A percentile compares a stretch with the other conserved stretches of the same genome.
These are phyloP conservation scores for Colletotrichum siamense DNA, from an alignment of 2,329 filamentous ascomycete genomes.

Conservation along the genomic window DNA sequence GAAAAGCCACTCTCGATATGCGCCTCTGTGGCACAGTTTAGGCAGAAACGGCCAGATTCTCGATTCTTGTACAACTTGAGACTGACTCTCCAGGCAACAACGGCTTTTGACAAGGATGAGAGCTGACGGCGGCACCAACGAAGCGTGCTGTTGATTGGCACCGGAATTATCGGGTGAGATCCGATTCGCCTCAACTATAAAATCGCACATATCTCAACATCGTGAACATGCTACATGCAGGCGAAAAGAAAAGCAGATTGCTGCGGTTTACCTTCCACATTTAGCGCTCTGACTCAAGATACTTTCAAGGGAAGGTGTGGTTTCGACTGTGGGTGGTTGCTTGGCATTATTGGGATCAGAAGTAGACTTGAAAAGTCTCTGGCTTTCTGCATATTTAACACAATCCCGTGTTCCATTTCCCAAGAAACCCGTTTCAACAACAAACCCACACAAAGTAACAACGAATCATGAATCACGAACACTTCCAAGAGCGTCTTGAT, in stretches of 20 bases:
- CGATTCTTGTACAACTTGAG: too few relatives aligned
- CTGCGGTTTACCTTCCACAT: background rate
- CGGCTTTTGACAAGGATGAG: background rate
- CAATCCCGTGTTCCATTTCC: background rate
- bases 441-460: background rate
- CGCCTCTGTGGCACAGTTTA: background rate
- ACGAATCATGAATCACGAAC: background rate
- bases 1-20: too few relatives aligned
- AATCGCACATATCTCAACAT: background rate
- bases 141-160: background rate
- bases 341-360: background rate
- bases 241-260: background rate
- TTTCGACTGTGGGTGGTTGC: background rate
- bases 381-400: background rate
- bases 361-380: background rate
- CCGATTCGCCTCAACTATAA: background rate
- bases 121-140: background rate
- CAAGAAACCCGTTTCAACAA: background rate
- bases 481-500: background rate
- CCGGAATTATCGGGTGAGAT: background rate
- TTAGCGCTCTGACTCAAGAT: background rate
- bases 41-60: background rate
- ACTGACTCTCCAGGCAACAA: background rate
- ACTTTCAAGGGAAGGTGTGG: too few relatives aligned
- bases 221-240: background rate